These are phyloP conservation scores for Entomortierella beljakovae DNA, from an alignment of 192 early-diverging fungal species.

Conservation along the genomic window DNA sequence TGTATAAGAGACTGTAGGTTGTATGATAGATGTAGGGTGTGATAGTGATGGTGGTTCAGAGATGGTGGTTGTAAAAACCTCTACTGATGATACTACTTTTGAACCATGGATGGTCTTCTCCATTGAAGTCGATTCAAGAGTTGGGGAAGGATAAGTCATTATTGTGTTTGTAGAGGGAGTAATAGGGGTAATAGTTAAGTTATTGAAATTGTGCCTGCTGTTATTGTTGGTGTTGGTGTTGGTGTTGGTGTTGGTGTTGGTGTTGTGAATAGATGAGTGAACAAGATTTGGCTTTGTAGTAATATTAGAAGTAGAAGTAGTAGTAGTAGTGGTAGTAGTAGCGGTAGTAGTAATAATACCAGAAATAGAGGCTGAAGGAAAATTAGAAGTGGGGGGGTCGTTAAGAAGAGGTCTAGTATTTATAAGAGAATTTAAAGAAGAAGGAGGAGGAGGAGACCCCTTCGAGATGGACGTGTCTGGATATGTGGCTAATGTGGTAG, in stretches of 20 bases:
- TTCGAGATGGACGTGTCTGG: not conserved
- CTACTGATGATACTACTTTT: not conserved
- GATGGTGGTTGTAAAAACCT: not conserved
- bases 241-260: slow-evolving; percentile 16
- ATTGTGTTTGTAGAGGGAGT: not conserved
- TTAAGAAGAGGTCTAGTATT: not conserved
- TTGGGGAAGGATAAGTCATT: slow-evolving; percentile 11
- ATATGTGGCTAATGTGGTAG: slow-evolving; percentile 2
- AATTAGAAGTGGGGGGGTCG: not conserved
- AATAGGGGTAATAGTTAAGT: not conserved
- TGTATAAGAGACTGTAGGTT: slow-evolving; percentile 4
- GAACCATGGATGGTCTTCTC: not conserved
- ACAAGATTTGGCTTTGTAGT: too few species aligned
- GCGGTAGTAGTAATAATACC: not conserved
- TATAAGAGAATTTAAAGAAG: slow-evolving; percentile 13
- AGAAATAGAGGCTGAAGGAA: not conserved
- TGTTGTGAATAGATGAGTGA: too few species aligned
- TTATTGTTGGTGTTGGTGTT: not conserved
- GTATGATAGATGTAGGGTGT: not conserved
- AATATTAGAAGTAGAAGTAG: not conserved
- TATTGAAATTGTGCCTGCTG: not conserved
- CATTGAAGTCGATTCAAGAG: not conserved
- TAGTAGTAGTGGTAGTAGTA: slow-evolving; percentile 9
- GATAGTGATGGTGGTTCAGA: not conserved
- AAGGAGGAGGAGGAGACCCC: slow-evolving; percentile 1